A percentile compares a stretch with the other conserved stretches of the same genome.
Conservation (phyloP, 169 alveolate genomes). For the Cryptosporidium canis region DNA sequence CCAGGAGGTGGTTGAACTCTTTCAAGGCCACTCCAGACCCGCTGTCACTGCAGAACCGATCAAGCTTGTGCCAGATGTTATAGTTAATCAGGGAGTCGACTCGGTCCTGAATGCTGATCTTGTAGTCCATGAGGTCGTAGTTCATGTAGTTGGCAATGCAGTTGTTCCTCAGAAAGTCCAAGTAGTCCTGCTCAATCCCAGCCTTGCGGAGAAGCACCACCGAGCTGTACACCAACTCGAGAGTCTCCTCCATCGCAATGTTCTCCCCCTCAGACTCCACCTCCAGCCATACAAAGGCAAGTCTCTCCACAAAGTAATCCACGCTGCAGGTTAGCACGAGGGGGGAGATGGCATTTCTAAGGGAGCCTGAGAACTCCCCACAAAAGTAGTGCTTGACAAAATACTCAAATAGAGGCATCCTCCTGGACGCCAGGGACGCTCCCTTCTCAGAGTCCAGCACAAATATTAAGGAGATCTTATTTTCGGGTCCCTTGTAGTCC, state of each 20-base stretch:
- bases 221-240: slow-evolving; percentile 10
- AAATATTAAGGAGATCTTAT: slow-evolving; percentile 24
- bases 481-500: background rate
- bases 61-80: slow-evolving; percentile 17
- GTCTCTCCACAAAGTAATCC: slow-evolving; percentile 21
- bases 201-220: slow-evolving; percentile 5
- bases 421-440: background rate
- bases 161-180: background rate
- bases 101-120: background rate
- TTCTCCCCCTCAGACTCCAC: background rate
- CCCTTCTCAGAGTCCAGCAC: slow-evolving; percentile 1
- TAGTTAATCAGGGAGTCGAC: slow-evolving; percentile 2
- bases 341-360: slow-evolving; percentile 14
- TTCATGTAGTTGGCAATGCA: slow-evolving; percentile 38
- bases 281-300: slow-evolving; percentile 9
- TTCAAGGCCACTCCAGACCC: background rate
- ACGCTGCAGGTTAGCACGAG: slow-evolving; percentile 4
- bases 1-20: background rate
- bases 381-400: slow-evolving; percentile 31
- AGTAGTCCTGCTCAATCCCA: background rate
- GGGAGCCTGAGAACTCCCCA: slow-evolving; percentile 46
- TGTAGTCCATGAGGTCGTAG: background rate
- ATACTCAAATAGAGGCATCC: slow-evolving; percentile 31
- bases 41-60: slow-evolving; percentile 2
- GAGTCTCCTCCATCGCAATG: background rate